Evolutionary conservation across 2,329 filamentous ascomycete genomes (phyloP).

Genomic region (Pseudogymnoascus destructans): DNA sequence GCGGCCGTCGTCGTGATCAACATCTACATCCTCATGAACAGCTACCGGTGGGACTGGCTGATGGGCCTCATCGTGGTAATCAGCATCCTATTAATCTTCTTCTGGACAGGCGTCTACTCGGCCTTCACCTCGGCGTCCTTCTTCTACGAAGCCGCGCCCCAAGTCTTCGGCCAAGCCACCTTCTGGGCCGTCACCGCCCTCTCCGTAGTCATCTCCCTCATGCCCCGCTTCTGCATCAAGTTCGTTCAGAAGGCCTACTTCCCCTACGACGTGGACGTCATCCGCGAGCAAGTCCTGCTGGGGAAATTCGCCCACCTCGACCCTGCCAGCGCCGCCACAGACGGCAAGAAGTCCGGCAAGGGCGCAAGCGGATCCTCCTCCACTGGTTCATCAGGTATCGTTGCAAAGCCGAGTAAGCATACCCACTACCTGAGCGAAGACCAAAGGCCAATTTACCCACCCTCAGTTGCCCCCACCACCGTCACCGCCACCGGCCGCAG

Average conservation of each 20-base stretch:
- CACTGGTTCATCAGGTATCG: conserved; percentile 46
- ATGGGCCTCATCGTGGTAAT: conserved; percentile 70
- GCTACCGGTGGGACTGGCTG: conserved; percentile 96
- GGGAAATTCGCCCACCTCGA: conserved; percentile 69
- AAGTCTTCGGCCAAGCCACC: conserved; percentile 67
- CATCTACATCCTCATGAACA: conserved; percentile 88
- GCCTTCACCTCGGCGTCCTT: conserved; percentile 35
- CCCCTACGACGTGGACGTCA: conserved; percentile 86
- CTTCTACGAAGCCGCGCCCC: conserved; percentile 65
- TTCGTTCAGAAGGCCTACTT: conserved; percentile 85
- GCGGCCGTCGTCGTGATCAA: conserved; percentile 83
- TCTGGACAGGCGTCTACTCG: conserved; percentile 84
- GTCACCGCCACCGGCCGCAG: conserved; percentile 67
- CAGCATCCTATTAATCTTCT: conserved; percentile 78
- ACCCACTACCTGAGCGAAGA: conserved; percentile 59
- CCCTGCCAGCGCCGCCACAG: neutral
- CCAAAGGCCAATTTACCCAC: conserved; percentile 82
- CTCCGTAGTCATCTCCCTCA: conserved; percentile 66
- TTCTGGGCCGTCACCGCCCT: conserved; percentile 82
- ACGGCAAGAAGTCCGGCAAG: too few relatives aligned
- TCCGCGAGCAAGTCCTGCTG: conserved; percentile 77
- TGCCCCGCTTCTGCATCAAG: conserved; percentile 81
- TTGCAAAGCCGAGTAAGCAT: conserved; percentile 35
- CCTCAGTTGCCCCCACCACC: conserved; percentile 69
- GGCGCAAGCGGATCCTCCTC: conserved; percentile 26